Evolutionary conservation across 1,284 basidiomycete species (phyloP).

Genomic region (Trichosporon asahii): DNA sequence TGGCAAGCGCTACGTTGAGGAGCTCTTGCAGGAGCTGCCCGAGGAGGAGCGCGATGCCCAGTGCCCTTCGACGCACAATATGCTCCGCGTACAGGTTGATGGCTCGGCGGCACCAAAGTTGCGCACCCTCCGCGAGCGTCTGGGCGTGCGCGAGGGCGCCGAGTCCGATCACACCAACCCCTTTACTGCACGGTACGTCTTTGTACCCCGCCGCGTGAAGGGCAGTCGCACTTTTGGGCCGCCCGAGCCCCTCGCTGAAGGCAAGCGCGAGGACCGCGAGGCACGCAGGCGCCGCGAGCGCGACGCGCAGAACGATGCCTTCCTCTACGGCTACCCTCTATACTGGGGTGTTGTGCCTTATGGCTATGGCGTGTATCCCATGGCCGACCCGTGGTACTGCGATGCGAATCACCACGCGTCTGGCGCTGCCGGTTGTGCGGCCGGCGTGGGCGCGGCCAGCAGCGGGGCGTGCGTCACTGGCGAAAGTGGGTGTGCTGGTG

Average conservation of each 20-base stretch:
- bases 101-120: background rate
- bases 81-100: slow-evolving; percentile 11
- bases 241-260: background rate
- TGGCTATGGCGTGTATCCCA: background rate
- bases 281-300: background rate
- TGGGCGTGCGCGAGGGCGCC: background rate
- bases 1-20: background rate
- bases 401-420: background rate
- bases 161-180: slow-evolving; percentile 16
- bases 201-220: slow-evolving; percentile 13
- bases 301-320: background rate
- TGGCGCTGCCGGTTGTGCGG: background rate
- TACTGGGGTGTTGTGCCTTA: slow-evolving; percentile 25
- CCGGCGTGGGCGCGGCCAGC: background rate
- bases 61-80: slow-evolving; percentile 24
- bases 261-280: background rate
- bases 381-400: background rate
- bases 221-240: slow-evolving; percentile 1
- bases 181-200: slow-evolving; percentile 16
- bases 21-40: background rate
- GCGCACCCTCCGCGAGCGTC: background rate
- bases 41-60: slow-evolving; percentile 14
- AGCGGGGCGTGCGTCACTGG: background rate
- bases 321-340: slow-evolving; percentile 7
- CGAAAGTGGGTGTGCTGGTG: background rate